These are phyloP conservation scores for Musa schizocarpa DNA, from an alignment of 176 grass and related monocot genomes.

Conservation along the genomic window DNA sequence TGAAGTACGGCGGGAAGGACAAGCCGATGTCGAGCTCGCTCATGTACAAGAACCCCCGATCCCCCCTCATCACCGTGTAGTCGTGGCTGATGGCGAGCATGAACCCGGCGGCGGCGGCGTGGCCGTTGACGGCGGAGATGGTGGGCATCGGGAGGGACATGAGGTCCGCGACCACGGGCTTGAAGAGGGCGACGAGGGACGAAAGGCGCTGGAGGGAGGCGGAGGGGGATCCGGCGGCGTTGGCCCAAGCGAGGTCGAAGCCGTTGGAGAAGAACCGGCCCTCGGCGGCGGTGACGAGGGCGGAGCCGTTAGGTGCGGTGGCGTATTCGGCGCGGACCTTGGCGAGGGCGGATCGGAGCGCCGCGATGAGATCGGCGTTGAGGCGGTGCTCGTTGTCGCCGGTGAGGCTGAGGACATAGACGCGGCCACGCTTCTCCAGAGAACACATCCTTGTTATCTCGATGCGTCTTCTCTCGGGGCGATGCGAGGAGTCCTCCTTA, in stretches of 20 bases:
- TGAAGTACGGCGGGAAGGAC: conserved; percentile 47
- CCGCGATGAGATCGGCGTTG: conserved; percentile 25
- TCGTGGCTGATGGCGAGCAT: conserved; percentile 55
- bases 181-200: conserved; percentile 19
- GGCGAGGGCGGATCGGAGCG: conserved; percentile 38
- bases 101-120: conserved; percentile 45
- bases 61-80: conserved; percentile 49
- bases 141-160: conserved; percentile 66
- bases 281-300: conserved; percentile 49
- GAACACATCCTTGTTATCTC: conserved; percentile 22
- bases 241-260: conserved; percentile 49
- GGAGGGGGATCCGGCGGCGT: conserved; percentile 8
- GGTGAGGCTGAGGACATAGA: conserved; percentile 57
- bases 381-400: conserved; percentile 57
- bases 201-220: conserved; percentile 10
- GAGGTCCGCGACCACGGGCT: conserved; percentile 42
- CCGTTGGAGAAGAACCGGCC: conserved; percentile 88
- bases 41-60: conserved; percentile 78
- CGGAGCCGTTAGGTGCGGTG: conserved; percentile 14
- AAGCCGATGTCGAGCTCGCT: conserved; percentile 65
- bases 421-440: conserved; percentile 39
- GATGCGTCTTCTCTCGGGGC: neutral
- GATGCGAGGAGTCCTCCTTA: neutral
- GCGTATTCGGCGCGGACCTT: conserved; percentile 20
- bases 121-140: conserved; percentile 52